Evolutionary conservation across 1,284 basidiomycete genomes (phyloP).

Genomic region (Sporisorium graminicola): DNA sequence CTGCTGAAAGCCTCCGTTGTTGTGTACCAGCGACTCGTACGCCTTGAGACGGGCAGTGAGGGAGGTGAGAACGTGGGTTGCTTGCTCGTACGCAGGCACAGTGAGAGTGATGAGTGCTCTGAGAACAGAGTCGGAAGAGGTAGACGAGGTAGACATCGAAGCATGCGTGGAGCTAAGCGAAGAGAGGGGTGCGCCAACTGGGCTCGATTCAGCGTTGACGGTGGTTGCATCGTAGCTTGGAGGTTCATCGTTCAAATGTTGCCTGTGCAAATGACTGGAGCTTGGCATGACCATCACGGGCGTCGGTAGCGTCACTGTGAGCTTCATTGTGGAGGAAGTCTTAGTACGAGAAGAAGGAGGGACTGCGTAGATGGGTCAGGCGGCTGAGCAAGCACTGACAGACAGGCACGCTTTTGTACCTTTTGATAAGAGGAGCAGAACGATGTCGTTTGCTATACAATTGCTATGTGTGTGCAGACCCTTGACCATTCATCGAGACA

Average conservation of each 20-base stretch:
- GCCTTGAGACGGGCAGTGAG: constrained; percentile 12
- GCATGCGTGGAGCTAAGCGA: neutral
- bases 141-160: neutral
- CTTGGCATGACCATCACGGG: constrained; percentile 2
- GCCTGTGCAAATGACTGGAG: neutral
- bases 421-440: neutral
- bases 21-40: constrained; percentile 18
- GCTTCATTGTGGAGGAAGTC: constrained; percentile 1
- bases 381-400: neutral
- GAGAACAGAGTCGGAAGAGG: neutral
- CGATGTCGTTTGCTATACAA: no score
- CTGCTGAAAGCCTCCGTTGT: constrained; percentile 20
- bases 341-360: neutral
- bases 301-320: neutral
- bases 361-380: neutral
- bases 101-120: constrained; percentile 12
- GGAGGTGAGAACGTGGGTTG: neutral
- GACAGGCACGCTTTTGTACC: neutral
- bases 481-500: no score
- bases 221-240: constrained; percentile 2
- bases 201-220: neutral
- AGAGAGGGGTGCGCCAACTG: neutral
- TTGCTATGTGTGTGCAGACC: no score
- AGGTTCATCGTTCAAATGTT: neutral
- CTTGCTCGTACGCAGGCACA: neutral